phyloP scores from a whole-genome alignment of 345 rosid species.

The Cardamine chenopodiifolia region DNA sequence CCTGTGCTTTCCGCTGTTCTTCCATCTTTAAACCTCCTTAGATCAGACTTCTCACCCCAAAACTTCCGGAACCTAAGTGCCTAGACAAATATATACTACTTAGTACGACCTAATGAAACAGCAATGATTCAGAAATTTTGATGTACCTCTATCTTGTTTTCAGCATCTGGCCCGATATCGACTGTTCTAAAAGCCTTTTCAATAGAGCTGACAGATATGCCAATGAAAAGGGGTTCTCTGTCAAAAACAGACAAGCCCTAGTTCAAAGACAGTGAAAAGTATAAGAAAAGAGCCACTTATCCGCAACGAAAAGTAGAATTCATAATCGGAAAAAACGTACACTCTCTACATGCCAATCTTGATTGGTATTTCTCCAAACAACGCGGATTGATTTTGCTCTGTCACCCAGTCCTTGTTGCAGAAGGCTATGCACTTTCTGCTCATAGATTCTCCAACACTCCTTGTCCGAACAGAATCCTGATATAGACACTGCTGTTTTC shows the following conservation, averaged over 20 bases:
- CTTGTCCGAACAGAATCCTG: conserved; percentile 82
- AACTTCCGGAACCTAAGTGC: conserved; percentile 72
- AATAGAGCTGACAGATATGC: conserved; percentile 69
- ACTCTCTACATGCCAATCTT: conserved; percentile 62
- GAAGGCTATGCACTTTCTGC: conserved; percentile 67
- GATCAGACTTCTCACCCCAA: conserved; percentile 94
- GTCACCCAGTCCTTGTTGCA: conserved; percentile 75
- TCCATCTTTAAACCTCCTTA: conserved; percentile 92
- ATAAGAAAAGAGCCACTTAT: conserved; percentile 15
- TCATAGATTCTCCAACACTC: conserved; percentile 91
- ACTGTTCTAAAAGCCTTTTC: conserved; percentile 76
- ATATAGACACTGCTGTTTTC: conserved; percentile 47
- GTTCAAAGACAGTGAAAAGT: conserved; percentile 24
- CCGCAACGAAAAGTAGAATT: not conserved
- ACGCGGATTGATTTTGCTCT: conserved; percentile 76
- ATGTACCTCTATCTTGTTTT: conserved; percentile 81
- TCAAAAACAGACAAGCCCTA: conserved; percentile 77
- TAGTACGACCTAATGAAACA: conserved; percentile 17
- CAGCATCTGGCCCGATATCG: conserved; percentile 92
- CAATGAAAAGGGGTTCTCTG: conserved; percentile 68
- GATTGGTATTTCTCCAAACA: conserved; percentile 67
- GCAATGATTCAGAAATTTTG: conserved; percentile 1
- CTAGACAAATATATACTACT: conserved; percentile 43
- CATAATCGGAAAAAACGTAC: conserved; percentile 46
- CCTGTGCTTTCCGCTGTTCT: conserved; percentile 94